Evolutionary conservation across 805 yeast genomes (phyloP), one percentile per base, ranked within the genome.

Genomic region (Yarrowia sp.): DNA sequence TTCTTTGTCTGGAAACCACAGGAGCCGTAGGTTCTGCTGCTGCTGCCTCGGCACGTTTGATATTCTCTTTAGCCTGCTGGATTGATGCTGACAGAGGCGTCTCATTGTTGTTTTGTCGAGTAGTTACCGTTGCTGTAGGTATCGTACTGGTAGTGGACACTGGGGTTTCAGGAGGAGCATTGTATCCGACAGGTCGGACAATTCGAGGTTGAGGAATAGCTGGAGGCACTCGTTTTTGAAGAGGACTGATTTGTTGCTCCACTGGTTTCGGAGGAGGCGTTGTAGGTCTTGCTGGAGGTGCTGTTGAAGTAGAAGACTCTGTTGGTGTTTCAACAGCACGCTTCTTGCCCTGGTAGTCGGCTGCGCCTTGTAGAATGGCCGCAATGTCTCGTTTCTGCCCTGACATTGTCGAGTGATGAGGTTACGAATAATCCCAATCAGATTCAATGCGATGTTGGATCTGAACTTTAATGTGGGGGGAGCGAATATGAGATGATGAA

Each of bases 391-490:
- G 35, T 41, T 55, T 55, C 31, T 41, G 45, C 6, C 47, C 47
- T 31, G 45, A 39, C 61, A 55, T 55, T 14, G 28, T 39, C 28
- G 10, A 1, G 39, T 32, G 39, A 15, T 9, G 38, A 35, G 32
- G n/a, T 22, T 15, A 15, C 10, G 32, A 32, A 8, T 8, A 11
- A 28, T 9, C 28, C 28, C 28, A 22, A 22, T 22, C 28, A 32
- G 14, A 15, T n/a, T n/a, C n/a, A 42, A 8, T 33, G n/a, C 28
- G 8, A 48, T 32, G 39, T 22, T 43, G 36, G 57, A 35, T 15
- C 72, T 22, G 65, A 28, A 76, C 65, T 38, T 70, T 73, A 8
- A 44, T 13, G 17, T 13, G 18, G 31, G 31, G 5, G 28, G 4
- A 22, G 28, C 5, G 28, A 22, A 22, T 5, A n/a, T n/a, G n/a